Evolutionary conservation across 1,284 basidiomycete species (phyloP).

Genomic region (Austroboletus niveus): DNA sequence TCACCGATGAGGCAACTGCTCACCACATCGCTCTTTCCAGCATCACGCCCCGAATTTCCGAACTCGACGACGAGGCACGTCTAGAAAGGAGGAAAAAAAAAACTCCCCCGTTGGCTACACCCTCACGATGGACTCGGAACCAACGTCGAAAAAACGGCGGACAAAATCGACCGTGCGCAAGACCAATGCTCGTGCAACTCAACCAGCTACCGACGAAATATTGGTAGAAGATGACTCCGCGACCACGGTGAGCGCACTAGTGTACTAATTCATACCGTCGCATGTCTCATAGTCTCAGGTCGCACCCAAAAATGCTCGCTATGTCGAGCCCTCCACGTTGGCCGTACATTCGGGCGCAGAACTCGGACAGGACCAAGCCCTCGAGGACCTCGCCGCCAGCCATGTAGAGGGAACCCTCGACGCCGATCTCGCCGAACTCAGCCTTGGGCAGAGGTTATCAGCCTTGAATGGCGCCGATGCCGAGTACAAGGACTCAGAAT

Average conservation of each 20-base stretch:
- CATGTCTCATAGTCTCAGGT: slow-evolving; percentile 31
- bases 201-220: slow-evolving; percentile 18
- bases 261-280: not conserved
- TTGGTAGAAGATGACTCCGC: slow-evolving; percentile 24
- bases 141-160: slow-evolving; percentile 50
- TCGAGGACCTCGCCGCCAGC: slow-evolving; percentile 50
- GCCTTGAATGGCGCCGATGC: slow-evolving; percentile 55
- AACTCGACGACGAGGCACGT: not conserved
- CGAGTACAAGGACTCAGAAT: slow-evolving; percentile 31
- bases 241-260: slow-evolving; percentile 14
- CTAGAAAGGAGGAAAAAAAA: not conserved
- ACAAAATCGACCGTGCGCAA: slow-evolving; percentile 54
- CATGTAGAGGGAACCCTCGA: slow-evolving; percentile 72
- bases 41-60: not conserved
- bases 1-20: slow-evolving; percentile 20
- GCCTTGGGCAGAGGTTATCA: slow-evolving; percentile 83
- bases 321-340: slow-evolving; percentile 60
- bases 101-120: no score
- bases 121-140: slow-evolving; percentile 37
- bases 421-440: slow-evolving; percentile 84
- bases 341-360: slow-evolving; percentile 63
- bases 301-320: slow-evolving; percentile 51
- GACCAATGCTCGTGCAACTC: slow-evolving; percentile 26
- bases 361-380: slow-evolving; percentile 55
- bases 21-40: not conserved